Evolutionary conservation across 2,329 filamentous ascomycete genomes (phyloP).

Genomic region (Diaporthe destruens): DNA sequence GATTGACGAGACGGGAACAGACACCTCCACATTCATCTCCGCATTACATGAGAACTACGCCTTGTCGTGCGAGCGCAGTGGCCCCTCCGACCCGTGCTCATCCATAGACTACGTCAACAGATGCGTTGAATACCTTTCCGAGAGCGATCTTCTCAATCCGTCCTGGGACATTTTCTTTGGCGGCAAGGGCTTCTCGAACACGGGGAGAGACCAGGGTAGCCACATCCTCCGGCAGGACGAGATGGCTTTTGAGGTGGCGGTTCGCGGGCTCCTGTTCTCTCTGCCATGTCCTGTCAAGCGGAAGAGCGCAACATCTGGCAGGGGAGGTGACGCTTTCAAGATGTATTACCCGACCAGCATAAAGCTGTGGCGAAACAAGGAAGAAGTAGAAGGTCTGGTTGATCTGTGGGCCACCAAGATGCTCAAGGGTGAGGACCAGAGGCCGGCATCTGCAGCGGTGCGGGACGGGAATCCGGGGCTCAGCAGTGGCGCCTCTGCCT

Average conservation of each 20-base stretch:
- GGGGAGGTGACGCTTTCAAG: conserved; percentile 75
- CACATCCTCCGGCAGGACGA: conserved; percentile 92
- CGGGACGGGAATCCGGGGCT: not conserved
- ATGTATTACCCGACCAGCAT: conserved; percentile 94
- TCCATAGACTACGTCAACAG: conserved; percentile 83
- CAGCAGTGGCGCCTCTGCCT: conserved; percentile 60
- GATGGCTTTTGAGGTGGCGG: conserved; percentile 91
- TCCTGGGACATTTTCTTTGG: conserved; percentile 78
- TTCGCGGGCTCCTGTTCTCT: conserved; percentile 86
- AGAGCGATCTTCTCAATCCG: conserved; percentile 86
- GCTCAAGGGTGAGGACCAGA: conserved; percentile 65
- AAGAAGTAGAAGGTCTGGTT: conserved; percentile 82
- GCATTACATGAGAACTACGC: conserved; percentile 95
- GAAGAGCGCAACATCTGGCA: conserved; percentile 57
- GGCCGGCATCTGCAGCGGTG: not conserved
- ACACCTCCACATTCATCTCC: conserved; percentile 89
- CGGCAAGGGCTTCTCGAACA: conserved; percentile 64
- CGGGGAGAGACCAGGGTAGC: conserved; percentile 69
- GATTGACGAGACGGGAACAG: conserved; percentile 94
- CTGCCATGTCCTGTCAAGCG: conserved; percentile 88
- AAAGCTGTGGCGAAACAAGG: conserved; percentile 84
- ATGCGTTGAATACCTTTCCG: conserved; percentile 89
- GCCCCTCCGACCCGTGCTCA: conserved; percentile 63
- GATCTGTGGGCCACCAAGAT: conserved; percentile 76
- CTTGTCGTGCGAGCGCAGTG: conserved; percentile 78